Evolutionary conservation across 2,329 filamentous ascomycete species (phyloP), one percentile per base, ranked within the genome.

Genomic region (Coleophoma crateriformis): DNA sequence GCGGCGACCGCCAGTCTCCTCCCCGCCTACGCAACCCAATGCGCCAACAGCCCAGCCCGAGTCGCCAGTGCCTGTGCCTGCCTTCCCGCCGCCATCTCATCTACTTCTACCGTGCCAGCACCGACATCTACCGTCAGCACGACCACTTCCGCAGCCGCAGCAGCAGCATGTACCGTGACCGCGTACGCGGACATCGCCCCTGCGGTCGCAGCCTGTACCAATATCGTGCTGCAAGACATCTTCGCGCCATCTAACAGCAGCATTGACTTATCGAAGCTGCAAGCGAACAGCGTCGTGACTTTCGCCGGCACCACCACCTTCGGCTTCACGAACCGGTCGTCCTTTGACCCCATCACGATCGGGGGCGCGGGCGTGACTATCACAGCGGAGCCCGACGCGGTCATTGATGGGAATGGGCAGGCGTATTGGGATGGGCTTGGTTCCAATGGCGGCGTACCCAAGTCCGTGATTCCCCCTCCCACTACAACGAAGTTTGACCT

Each of bases 381-480:
- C 37, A 70, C 70, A 8, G 78, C 77, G 43, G 74, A 74, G 19
- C 57, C 67, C 1, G 82, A 76, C 17, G 71, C 71, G 49, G 66
- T 75, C 22, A 75, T 86, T 47, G 72, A 85, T 59, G 77, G 79
- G 50, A 73, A 78, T 44, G 81, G 82, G 33, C 59, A 71, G 20
- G 63, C 68, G 32, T 85, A 79, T 75, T 86, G 82, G 83, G 82
- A 86, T 57, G 71, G 73, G 47, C 57, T 81, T 63, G 82, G 82
- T 13, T 68, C 67, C 54, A 81, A 81, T 60, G 78, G 80, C 20
- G 81, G 81, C 17, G 35, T 58, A 14, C 60, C 58, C 11, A 62
- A 63, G 61, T 62, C 50, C 27, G 27, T 7, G 27, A 44, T 54
- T 49, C 17, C 19, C 7, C 19, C 14, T 33, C 11, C 10, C 13